Conservation (phyloP, 2,329 filamentous ascomycete genomes). For the Penicillium griseofulvum region DNA sequence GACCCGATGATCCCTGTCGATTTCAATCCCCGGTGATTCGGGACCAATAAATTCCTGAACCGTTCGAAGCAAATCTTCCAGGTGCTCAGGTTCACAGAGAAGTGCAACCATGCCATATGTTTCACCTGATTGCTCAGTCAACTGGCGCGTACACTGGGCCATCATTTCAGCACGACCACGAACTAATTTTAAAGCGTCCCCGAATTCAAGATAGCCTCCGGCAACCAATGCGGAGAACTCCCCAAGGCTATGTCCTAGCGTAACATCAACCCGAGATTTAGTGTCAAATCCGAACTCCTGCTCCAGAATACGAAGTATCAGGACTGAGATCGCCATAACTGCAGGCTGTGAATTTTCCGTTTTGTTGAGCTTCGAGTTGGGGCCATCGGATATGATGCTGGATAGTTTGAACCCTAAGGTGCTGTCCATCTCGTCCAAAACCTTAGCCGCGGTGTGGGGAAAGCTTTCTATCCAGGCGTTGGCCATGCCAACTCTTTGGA, state of each 20-base stretch:
- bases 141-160: slow-evolving; percentile 69
- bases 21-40: slow-evolving; percentile 58
- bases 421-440: slow-evolving; percentile 82
- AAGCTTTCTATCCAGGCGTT: slow-evolving; percentile 84
- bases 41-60: slow-evolving; percentile 78
- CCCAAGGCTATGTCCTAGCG: slow-evolving; percentile 84
- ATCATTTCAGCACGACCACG: slow-evolving; percentile 77
- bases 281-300: slow-evolving; percentile 76
- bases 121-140: slow-evolving; percentile 66
- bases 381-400: slow-evolving; percentile 73
- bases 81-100: slow-evolving; percentile 78
- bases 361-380: slow-evolving; percentile 71
- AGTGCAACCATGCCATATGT: slow-evolving; percentile 94
- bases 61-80: slow-evolving; percentile 66
- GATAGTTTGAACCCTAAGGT: slow-evolving; percentile 73
- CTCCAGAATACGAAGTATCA: slow-evolving; percentile 85
- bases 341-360: slow-evolving; percentile 90
- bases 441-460: slow-evolving; percentile 69
- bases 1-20: slow-evolving; percentile 63
- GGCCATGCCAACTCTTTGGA: slow-evolving; percentile 85
- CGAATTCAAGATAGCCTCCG: slow-evolving; percentile 73
- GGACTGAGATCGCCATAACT: slow-evolving; percentile 90
- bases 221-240: slow-evolving; percentile 91
- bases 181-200: slow-evolving; percentile 75
- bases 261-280: slow-evolving; percentile 70